Evolutionary conservation across 1,284 basidiomycete species (phyloP).

Genomic region (Filobasidium uniguttulatum): DNA sequence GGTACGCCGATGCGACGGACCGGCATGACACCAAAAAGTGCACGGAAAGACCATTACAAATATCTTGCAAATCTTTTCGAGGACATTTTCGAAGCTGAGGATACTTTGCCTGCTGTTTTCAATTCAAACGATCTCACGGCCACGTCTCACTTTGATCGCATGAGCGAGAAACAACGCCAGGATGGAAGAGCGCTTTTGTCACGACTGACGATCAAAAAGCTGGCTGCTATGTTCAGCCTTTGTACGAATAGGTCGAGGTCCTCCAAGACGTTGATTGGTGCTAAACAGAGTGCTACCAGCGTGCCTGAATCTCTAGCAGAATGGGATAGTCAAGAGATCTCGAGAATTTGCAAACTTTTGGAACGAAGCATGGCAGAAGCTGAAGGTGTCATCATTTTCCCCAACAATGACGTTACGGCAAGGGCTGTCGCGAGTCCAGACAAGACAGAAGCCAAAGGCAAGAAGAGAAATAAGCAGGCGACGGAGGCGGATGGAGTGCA

Average conservation of each 20-base stretch:
- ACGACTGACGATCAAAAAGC: not conserved
- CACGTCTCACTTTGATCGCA: conserved; percentile 6
- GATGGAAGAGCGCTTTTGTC: not conserved
- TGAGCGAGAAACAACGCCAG: conserved; percentile 3
- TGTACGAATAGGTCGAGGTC: not conserved
- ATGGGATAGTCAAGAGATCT: conserved; percentile 47
- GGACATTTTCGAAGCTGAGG: conserved; percentile 80
- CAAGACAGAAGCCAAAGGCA: conserved; percentile 25
- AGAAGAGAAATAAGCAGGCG: conserved; percentile 19
- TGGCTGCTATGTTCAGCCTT: not conserved
- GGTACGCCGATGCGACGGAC: conserved; percentile 2
- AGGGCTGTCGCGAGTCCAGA: conserved; percentile 11
- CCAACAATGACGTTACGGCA: conserved; percentile 31
- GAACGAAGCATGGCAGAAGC: conserved; percentile 60
- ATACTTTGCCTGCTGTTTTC: conserved; percentile 54
- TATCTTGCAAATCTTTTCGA: conserved; percentile 60
- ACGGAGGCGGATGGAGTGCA: conserved; percentile 21
- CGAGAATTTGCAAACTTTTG: conserved; percentile 56
- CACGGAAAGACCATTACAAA: conserved; percentile 55
- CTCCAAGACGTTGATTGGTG: not conserved
- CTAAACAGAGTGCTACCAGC: not conserved
- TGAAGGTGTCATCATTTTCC: conserved; percentile 59
- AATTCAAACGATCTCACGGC: conserved; percentile 42
- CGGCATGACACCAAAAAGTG: conserved; percentile 40
- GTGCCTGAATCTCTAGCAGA: conserved; percentile 17